A percentile compares a stretch with the other conserved stretches of the same genome.
Conservation (phyloP, 2,329 filamentous ascomycete species). For the Xylaria polymorpha region DNA sequence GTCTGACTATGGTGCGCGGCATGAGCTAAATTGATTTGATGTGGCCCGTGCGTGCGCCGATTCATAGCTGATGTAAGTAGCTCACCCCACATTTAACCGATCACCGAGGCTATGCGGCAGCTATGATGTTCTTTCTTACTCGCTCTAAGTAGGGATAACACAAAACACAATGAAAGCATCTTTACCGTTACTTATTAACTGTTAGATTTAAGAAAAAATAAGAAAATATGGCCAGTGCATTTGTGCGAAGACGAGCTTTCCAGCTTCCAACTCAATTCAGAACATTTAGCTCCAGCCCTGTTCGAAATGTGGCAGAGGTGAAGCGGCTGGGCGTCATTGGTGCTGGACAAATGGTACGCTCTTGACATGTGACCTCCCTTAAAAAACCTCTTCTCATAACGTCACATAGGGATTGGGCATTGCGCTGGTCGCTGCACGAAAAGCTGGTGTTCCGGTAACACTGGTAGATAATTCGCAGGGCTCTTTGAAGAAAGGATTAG, state of each 20-base stretch:
- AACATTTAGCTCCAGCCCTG: conserved; percentile 76
- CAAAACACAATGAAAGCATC: background rate
- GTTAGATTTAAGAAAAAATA: conserved; percentile 1
- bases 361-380: conserved; percentile 53
- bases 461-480: conserved; percentile 86
- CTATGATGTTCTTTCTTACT: background rate
- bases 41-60: conserved; percentile 23
- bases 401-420: conserved; percentile 85
- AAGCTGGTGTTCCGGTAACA: conserved; percentile 83
- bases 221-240: conserved; percentile 58
- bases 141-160: background rate
- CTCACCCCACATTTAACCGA: conserved; percentile 45
- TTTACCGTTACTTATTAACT: conserved; percentile 6
- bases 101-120: conserved; percentile 48
- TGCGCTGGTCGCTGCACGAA: conserved; percentile 90
- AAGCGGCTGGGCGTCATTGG: conserved; percentile 92
- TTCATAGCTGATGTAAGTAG: too few species aligned
- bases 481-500: conserved; percentile 87
- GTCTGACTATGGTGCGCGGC: conserved; percentile 38
- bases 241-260: conserved; percentile 54
- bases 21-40: conserved; percentile 32
- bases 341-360: conserved; percentile 90
- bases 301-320: conserved; percentile 74
- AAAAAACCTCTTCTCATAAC: conserved; percentile 44
- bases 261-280: conserved; percentile 59